Percentiles rank a stretch among this genome's conserved stretches.
These are phyloP conservation scores for Trametes gibbosa DNA, from an alignment of 768 basidiomycete species.

Conservation along the genomic window DNA sequence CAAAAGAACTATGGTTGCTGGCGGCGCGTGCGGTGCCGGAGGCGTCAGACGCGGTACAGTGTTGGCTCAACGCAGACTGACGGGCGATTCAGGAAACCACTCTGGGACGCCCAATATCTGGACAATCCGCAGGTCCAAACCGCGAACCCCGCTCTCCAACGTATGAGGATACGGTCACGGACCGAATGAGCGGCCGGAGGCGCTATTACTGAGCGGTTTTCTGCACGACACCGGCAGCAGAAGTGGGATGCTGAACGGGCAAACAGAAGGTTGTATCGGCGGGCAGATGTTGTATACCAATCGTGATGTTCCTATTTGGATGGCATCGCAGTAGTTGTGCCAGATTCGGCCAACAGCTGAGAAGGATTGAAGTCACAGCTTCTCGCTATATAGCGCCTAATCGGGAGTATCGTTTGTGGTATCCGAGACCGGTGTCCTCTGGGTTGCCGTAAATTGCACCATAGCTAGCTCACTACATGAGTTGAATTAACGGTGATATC, in stretches of 20 bases:
- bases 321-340: too few species aligned
- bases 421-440: neutral
- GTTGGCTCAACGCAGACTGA: too few species aligned
- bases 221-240: neutral
- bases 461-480: neutral
- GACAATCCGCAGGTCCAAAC: neutral
- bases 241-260: neutral
- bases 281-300: neutral
- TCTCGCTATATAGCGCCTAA: neutral
- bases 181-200: neutral
- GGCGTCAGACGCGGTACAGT: neutral
- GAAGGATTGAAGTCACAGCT: neutral
- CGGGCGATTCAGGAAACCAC: neutral
- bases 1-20: neutral
- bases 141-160: neutral
- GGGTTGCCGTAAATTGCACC: slow-evolving; percentile 3
- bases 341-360: neutral
- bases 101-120: neutral
- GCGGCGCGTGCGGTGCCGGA: neutral
- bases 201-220: neutral
- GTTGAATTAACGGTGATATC: neutral
- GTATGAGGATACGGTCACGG: neutral
- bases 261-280: neutral
- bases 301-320: neutral
- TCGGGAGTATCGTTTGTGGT: neutral